Evolutionary conservation across 1,284 basidiomycete genomes (phyloP).

Genomic region (Melanopsichium pennsylvanicum): DNA sequence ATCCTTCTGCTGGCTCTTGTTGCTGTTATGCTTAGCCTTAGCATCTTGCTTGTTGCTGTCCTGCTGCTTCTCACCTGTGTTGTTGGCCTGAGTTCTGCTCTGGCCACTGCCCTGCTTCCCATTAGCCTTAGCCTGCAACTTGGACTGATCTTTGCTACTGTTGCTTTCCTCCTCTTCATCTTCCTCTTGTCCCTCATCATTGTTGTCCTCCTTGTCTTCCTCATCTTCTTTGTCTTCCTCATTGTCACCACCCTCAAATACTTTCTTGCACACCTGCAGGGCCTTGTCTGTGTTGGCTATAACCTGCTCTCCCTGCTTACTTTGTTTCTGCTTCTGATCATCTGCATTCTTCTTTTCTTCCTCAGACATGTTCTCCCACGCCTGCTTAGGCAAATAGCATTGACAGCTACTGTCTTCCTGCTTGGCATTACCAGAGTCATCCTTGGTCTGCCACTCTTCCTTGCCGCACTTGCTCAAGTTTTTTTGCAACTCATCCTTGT

Average conservation of each 20-base stretch:
- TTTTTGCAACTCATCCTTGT: slow-evolving; percentile 42
- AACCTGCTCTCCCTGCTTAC: slow-evolving; percentile 39
- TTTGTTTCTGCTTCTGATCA: slow-evolving; percentile 37
- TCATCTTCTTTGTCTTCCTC: slow-evolving; percentile 7
- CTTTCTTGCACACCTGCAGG: slow-evolving; percentile 29
- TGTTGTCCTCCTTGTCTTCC: slow-evolving; percentile 7
- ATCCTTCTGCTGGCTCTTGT: slow-evolving; percentile 11
- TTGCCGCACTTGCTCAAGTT: slow-evolving; percentile 38
- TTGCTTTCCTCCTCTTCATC: slow-evolving; percentile 6
- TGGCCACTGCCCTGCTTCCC: slow-evolving; percentile 1
- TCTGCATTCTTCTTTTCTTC: slow-evolving; percentile 41
- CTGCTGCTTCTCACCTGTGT: slow-evolving; percentile 8
- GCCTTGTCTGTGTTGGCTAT: slow-evolving; percentile 34
- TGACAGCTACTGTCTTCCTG: slow-evolving; percentile 33
- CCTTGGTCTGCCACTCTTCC: slow-evolving; percentile 46
- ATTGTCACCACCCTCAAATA: slow-evolving; percentile 5
- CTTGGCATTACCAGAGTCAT: slow-evolving; percentile 38
- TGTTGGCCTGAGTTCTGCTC: slow-evolving; percentile 5
- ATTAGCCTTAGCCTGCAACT: slow-evolving; percentile 6
- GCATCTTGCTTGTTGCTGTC: slow-evolving; percentile 10
- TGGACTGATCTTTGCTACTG: slow-evolving; percentile 7
- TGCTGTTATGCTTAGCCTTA: slow-evolving; percentile 2
- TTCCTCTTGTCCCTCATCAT: slow-evolving; percentile 7
- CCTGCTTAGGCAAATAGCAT: slow-evolving; percentile 43
- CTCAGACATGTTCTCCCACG: slow-evolving; percentile 47